These are phyloP conservation scores for Phytophthora rubi DNA, from an alignment of 352 stramenopile species.

Conservation along the genomic window DNA sequence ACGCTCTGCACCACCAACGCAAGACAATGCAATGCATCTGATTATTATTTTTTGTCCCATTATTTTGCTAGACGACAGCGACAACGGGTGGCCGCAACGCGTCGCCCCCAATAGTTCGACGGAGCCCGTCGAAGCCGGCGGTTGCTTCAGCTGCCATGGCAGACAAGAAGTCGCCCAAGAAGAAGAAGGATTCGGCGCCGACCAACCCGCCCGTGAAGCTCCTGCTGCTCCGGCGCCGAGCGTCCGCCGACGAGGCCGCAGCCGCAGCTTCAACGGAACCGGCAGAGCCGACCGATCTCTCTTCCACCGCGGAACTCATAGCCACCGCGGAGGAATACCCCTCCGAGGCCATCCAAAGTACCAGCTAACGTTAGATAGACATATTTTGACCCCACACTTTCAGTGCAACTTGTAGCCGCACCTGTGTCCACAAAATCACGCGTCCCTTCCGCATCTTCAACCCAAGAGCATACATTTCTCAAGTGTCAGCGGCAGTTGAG, in stretches of 20 bases:
- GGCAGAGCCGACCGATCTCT: slow-evolving; percentile 4
- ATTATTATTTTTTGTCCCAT: not conserved
- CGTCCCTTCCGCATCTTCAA: slow-evolving; percentile 20
- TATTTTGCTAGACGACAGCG: slow-evolving; percentile 7
- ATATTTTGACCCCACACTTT: not conserved
- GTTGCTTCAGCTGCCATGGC: not conserved
- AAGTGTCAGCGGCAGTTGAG: slow-evolving; percentile 2
- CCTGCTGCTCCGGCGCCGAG: slow-evolving; percentile 56
- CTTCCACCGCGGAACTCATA: slow-evolving; percentile 8
- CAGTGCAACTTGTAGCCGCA: not conserved
- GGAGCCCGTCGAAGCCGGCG: slow-evolving; percentile 10
- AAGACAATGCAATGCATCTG: slow-evolving; percentile 6
- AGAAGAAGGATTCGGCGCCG: slow-evolving; percentile 24
- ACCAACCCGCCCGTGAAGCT: slow-evolving; percentile 75
- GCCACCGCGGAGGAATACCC: not conserved
- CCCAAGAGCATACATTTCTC: slow-evolving; percentile 3
- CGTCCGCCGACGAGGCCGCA: slow-evolving; percentile 18
- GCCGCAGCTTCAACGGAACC: not conserved
- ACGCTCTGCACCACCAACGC: not conserved
- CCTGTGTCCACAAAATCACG: not conserved
- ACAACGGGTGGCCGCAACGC: not conserved
- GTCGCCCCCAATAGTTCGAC: slow-evolving; percentile 10
- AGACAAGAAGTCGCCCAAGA: slow-evolving; percentile 26
- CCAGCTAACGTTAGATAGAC: not conserved
- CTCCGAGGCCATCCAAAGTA: not conserved